A percentile compares a stretch with the other conserved stretches of the same genome.
phyloP scores from a whole-genome alignment of 805 yeast species.

The Spencermartinsiella europaea region DNA sequence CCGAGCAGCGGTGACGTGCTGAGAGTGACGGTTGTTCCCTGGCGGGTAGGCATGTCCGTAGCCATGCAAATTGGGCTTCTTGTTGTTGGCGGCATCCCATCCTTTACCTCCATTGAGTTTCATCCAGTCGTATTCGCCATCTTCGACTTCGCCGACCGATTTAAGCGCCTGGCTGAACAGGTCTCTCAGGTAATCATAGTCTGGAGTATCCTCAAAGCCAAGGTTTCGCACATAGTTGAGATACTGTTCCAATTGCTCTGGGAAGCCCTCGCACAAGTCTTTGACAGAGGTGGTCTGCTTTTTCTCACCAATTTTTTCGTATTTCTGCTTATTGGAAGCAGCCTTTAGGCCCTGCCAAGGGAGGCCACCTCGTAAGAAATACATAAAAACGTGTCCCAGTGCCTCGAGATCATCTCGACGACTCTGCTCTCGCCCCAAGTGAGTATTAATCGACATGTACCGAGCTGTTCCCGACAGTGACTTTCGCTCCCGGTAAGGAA shows the following conservation, averaged over 20 bases:
- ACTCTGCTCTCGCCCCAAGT: constrained; percentile 93
- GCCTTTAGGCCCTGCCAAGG: constrained; percentile 99
- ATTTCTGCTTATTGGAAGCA: constrained; percentile 94
- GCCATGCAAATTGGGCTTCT: constrained; percentile 91
- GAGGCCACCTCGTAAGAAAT: constrained; percentile 85
- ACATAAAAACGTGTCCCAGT: constrained; percentile 93
- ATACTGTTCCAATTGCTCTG: constrained; percentile 90
- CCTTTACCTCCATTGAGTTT: constrained; percentile 91
- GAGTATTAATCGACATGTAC: constrained; percentile 97
- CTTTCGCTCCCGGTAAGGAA: constrained; percentile 94
- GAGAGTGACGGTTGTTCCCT: constrained; percentile 27
- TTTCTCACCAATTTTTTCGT: constrained; percentile 95
- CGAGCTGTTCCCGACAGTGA: constrained; percentile 97
- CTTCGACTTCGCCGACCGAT: constrained; percentile 63
- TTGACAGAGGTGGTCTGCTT: constrained; percentile 83
- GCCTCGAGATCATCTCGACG: constrained; percentile 96
- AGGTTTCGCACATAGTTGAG: constrained; percentile 82
- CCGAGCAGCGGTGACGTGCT: constrained; percentile 31
- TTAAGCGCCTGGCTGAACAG: constrained; percentile 74
- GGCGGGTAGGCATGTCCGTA: constrained; percentile 93
- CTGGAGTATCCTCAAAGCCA: constrained; percentile 91
- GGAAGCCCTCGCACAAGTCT: constrained; percentile 84
- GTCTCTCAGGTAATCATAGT: constrained; percentile 78
- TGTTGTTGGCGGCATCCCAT: constrained; percentile 86
- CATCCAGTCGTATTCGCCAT: constrained; percentile 98